Evolutionary conservation across 2,329 filamentous ascomycete genomes (phyloP).

Genomic region (Nigrospora osmanthi): DNA sequence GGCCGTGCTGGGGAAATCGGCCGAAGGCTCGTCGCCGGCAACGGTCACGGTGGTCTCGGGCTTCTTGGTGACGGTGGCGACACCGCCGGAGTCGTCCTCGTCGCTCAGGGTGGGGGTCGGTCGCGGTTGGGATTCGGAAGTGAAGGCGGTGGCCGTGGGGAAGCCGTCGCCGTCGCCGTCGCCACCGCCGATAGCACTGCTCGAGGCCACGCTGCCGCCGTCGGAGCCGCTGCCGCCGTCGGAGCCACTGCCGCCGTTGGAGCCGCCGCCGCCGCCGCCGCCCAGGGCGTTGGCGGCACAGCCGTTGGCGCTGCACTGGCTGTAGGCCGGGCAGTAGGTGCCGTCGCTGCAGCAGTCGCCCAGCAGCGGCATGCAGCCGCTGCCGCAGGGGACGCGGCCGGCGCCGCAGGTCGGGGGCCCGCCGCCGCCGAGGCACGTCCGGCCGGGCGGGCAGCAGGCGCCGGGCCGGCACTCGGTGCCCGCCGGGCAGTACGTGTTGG

Average conservation of each 20-base stretch:
- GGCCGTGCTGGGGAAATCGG: too few relatives aligned
- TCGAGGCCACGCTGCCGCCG: neutral
- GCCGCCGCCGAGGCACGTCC: conserved; percentile 7
- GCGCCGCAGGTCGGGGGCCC: conserved; percentile 7
- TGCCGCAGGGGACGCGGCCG: conserved; percentile 9
- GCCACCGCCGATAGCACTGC: neutral
- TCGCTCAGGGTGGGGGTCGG: neutral
- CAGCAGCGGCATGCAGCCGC: conserved; percentile 12
- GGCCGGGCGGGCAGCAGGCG: conserved; percentile 14
- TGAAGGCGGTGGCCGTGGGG: neutral
- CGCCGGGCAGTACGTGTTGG: conserved; percentile 11
- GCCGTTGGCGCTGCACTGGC: conserved; percentile 11
- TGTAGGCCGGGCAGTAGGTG: conserved; percentile 15
- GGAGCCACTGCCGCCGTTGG: conserved; percentile 6
- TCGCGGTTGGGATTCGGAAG: neutral
- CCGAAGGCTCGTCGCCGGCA: neutral
- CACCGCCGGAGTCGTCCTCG: neutral
- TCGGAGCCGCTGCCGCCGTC: conserved; percentile 1
- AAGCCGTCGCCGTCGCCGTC: neutral
- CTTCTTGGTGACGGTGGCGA: neutral
- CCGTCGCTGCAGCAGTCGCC: conserved; percentile 13
- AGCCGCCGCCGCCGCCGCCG: conserved; percentile 5
- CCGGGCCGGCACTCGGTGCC: conserved; percentile 13
- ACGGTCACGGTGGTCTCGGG: neutral
- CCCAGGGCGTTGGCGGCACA: conserved; percentile 9